A percentile compares a stretch with the other conserved stretches of the same genome.
phyloP scores from a whole-genome alignment of 108 stramenopile species.

The Cyclotella cryptica region DNA sequence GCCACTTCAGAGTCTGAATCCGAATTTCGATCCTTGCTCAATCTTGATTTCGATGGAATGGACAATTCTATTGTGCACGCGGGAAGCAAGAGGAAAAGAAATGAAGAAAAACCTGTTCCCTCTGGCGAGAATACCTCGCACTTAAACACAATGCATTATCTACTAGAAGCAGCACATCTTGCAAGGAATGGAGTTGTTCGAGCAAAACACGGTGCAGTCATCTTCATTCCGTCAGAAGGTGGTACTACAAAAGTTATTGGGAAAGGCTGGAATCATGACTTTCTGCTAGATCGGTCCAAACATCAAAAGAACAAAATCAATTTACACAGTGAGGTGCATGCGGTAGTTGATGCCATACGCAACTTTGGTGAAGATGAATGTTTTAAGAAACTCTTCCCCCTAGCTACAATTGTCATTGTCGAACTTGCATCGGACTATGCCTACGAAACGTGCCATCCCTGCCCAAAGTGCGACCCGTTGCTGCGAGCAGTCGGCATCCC shows the following conservation, averaged over 20 bases:
- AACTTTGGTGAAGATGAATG: constrained; percentile 43
- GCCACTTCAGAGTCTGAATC: not conserved
- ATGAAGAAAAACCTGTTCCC: not conserved
- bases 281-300: constrained; percentile 8
- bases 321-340: constrained; percentile 42
- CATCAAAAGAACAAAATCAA: constrained; percentile 44
- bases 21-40: constrained; percentile 22
- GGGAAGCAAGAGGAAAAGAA: constrained; percentile 38
- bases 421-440: constrained; percentile 41
- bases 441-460: constrained; percentile 45
- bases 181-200: constrained; percentile 38
- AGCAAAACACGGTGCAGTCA: constrained; percentile 47
- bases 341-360: constrained; percentile 39
- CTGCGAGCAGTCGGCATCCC: constrained; percentile 45
- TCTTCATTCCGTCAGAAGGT: constrained; percentile 21
- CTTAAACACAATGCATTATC: not conserved
- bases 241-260: constrained; percentile 34
- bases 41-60: constrained; percentile 16
- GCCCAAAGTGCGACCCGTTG: constrained; percentile 50
- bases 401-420: constrained; percentile 42
- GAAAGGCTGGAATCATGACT: constrained; percentile 49
- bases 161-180: constrained; percentile 45
- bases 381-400: constrained; percentile 33
- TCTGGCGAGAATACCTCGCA: not conserved
- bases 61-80: constrained; percentile 1